A percentile compares a stretch with the other conserved stretches of the same genome.
These are phyloP conservation scores for Candida silvicultrix DNA, from an alignment of 805 yeast species.

Conservation along the genomic window DNA sequence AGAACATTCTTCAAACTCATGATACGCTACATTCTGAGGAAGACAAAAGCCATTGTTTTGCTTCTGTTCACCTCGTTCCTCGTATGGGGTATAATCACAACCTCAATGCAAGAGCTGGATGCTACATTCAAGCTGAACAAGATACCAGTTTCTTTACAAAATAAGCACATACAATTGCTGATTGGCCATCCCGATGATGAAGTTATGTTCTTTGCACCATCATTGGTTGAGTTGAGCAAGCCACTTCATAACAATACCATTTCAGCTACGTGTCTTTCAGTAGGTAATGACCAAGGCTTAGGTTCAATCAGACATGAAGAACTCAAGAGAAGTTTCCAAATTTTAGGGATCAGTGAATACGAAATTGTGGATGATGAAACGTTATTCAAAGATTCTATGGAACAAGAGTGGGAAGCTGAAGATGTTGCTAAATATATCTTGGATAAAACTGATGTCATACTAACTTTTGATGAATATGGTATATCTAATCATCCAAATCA, in stretches of 20 bases:
- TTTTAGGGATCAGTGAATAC: slow-evolving; percentile 41
- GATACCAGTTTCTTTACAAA: slow-evolving; percentile 1
- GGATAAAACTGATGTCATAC: slow-evolving; percentile 31
- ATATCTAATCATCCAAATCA: slow-evolving; percentile 90
- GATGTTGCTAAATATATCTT: slow-evolving; percentile 35
- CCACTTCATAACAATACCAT: slow-evolving; percentile 43
- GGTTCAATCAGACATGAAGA: slow-evolving; percentile 63
- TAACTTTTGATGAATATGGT: slow-evolving; percentile 81
- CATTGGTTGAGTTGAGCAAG: slow-evolving; percentile 47
- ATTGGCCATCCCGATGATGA: slow-evolving; percentile 99
- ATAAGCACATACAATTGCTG: slow-evolving; percentile 37
- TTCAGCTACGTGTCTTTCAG: slow-evolving; percentile 62
- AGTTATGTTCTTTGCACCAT: slow-evolving; percentile 93
- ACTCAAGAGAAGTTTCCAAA: slow-evolving; percentile 44
- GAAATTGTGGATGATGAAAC: slow-evolving; percentile 40
- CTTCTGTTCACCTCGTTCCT: not conserved
- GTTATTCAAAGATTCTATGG: slow-evolving; percentile 65
- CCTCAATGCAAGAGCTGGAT: slow-evolving; percentile 1
- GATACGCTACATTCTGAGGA: not conserved
- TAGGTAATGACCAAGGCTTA: slow-evolving; percentile 70
- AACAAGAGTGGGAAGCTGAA: slow-evolving; percentile 50
- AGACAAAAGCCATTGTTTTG: not conserved
- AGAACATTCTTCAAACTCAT: not conserved
- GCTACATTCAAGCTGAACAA: not conserved
- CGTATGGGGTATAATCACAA: slow-evolving; percentile 1